phyloP scores from a whole-genome alignment of 2,329 filamentous ascomycete species.

The Tolypocladium tundrense region DNA sequence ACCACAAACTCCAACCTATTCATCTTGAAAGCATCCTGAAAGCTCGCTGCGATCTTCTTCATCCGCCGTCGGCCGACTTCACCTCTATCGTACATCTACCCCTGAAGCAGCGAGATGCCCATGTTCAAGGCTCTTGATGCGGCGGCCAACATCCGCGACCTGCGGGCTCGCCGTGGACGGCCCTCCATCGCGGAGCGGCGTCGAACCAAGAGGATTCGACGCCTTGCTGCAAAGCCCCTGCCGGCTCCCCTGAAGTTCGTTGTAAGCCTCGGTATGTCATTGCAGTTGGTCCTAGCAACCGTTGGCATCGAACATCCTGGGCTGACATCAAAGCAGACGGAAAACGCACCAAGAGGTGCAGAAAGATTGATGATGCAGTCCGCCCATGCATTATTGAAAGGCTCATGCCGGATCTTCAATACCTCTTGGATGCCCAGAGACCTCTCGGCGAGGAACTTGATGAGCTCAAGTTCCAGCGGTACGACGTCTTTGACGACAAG shows the following conservation, averaged over 20 bases:
- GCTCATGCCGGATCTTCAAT: background rate
- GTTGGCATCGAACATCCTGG: background rate
- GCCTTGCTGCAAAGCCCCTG: background rate
- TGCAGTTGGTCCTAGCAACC: background rate
- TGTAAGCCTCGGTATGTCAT: background rate
- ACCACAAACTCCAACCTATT: background rate
- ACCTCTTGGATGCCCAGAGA: background rate
- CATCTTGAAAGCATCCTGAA: background rate
- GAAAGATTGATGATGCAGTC: background rate
- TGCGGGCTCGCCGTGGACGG: background rate
- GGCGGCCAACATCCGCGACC: background rate
- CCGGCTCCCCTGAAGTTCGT: background rate
- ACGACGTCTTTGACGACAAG: background rate
- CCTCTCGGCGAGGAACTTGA: background rate
- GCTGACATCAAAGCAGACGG: background rate
- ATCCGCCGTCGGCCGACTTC: background rate
- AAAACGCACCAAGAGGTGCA: background rate
- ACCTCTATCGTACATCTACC: background rate
- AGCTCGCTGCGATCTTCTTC: no score
- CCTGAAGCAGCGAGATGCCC: background rate
- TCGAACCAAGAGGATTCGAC: background rate
- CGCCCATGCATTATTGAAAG: background rate
- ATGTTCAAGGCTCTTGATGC: background rate
- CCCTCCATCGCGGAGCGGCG: background rate
- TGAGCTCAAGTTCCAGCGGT: background rate